These are phyloP conservation scores for Nakazawaea holstii DNA, from an alignment of 805 yeast species.

Conservation along the genomic window DNA sequence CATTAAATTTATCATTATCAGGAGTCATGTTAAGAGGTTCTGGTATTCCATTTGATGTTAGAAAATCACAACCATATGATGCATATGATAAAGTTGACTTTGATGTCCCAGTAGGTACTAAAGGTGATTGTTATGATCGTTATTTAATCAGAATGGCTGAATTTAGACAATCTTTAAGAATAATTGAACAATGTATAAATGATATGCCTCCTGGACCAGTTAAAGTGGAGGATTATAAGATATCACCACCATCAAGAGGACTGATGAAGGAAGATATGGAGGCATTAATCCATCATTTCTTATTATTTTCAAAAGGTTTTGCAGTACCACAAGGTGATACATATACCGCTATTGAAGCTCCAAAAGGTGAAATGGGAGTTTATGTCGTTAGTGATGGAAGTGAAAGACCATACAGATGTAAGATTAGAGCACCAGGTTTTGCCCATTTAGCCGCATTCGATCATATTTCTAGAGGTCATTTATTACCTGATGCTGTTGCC, in stretches of 20 bases:
- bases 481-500: slow-evolving; percentile 88
- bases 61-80: slow-evolving; percentile 86
- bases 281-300: slow-evolving; percentile 83
- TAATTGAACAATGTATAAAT: slow-evolving; percentile 84
- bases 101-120: slow-evolving; percentile 79
- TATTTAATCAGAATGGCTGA: slow-evolving; percentile 86
- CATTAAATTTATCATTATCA: slow-evolving; percentile 69
- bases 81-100: slow-evolving; percentile 84
- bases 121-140: slow-evolving; percentile 91
- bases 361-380: slow-evolving; percentile 94
- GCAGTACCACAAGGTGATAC: slow-evolving; percentile 90
- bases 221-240: slow-evolving; percentile 85
- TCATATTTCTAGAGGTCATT: slow-evolving; percentile 79
- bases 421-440: slow-evolving; percentile 92
- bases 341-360: slow-evolving; percentile 88
- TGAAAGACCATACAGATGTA: slow-evolving; percentile 89
- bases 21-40: slow-evolving; percentile 92
- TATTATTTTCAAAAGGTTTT: slow-evolving; percentile 82
- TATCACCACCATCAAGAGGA: slow-evolving; percentile 75
- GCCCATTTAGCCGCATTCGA: slow-evolving; percentile 88
- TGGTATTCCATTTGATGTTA: slow-evolving; percentile 81
- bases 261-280: slow-evolving; percentile 92
- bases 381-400: slow-evolving; percentile 84
- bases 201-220: slow-evolving; percentile 91
- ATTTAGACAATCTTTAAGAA: slow-evolving; percentile 85